Evolutionary conservation across 148 eudicot species (phyloP), one percentile per base, ranked within the genome.

Genomic region (Rhododendron mucronatum): DNA sequence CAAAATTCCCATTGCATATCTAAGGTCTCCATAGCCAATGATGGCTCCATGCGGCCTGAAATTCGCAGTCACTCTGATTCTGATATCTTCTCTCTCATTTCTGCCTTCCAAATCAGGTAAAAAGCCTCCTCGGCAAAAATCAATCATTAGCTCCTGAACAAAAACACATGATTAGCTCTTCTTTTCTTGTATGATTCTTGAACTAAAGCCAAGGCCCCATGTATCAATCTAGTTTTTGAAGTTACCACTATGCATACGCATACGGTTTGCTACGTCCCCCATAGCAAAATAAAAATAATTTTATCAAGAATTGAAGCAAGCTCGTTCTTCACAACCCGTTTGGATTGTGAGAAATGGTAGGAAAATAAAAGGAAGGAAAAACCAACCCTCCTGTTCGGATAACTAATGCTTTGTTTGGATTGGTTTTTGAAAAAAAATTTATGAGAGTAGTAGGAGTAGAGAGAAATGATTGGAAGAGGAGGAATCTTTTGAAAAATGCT

Each of bases 41-140:
- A 88, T 88, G 93, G 85, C 88, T 85, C 78, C 82, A 55, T 47
- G 35, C 74, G 84, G 75, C 33, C 28, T 89, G 59, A 84, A 82
- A 82, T 80, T 85, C 80, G 84, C 89, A 61, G 85, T 86, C 87
- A 75, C 88, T 41, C 75, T 86, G 50, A 35, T 89, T 45, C 67
- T 89, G 86, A 53, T 90, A n/a, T 88, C 74, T 69, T 88, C 84
- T 53, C 87, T 90, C 87, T 61, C 79, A 30, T 61, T 84, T 35
- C 73, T 82, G 45, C 88, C 73, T 61, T 90, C 93, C 81, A 73
- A 51, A 86, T 89, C 93, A 92, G 93, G 92, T 91, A 91, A 87
- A 33, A 33, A 3, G 30, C 81, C 82, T 55, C 65, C 75, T 67
- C 81, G 28, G 76, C 26, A 82, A 35, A 57, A 41, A 18, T 81